Evolutionary conservation across 495 filamentous ascomycete genomes (phyloP), one percentile per base, ranked within the genome.

Genomic region (Penicillium roqueforti): DNA sequence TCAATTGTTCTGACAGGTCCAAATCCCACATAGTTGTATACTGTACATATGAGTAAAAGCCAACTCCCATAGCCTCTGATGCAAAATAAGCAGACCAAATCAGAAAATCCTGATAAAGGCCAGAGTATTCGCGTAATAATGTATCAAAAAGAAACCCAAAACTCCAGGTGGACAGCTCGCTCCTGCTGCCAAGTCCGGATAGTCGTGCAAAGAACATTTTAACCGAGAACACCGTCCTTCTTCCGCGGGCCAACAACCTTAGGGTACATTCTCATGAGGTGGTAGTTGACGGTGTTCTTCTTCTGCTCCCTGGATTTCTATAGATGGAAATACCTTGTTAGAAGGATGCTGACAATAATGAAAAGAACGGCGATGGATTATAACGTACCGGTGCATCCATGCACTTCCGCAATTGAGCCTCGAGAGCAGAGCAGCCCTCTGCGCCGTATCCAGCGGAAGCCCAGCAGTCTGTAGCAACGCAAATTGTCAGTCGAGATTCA

Each of bases 271-370:
- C 93, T 81, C 62, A 81, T 80, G 36, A 98, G 72, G 70, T 97
- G 92, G 79, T 95, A 96, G 74, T 98, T 98, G 80, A 97, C 92
- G 51, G 83, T 87, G 76, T 87, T 96, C 77, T 82, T 86, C 69
- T 83, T 80, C 62, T 79, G 73, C n/a, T 76, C 69, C 57, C 80
- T 76, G 32, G 85, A 74, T 78, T 77, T 85, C 80, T 91, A 66
- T n/a, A 49, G 40, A 28, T 19, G 19, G 58, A 53, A 36, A 32
- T 34, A 7, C 45, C 10, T 23, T 4, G 53, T 67, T 58, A 66
- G 57, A 49, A 37, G 6, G 31, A 1, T 37, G 16, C 48, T 6
- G 14, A 52, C 1, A 37, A 16, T 13, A 19, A 34, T 19, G 42
- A 23, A 23, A 26, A 22, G 41, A 26, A n/a, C 19, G 20, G 28